Conservation (phyloP, 139 green algal species). For the Chlorella sp. region DNA sequence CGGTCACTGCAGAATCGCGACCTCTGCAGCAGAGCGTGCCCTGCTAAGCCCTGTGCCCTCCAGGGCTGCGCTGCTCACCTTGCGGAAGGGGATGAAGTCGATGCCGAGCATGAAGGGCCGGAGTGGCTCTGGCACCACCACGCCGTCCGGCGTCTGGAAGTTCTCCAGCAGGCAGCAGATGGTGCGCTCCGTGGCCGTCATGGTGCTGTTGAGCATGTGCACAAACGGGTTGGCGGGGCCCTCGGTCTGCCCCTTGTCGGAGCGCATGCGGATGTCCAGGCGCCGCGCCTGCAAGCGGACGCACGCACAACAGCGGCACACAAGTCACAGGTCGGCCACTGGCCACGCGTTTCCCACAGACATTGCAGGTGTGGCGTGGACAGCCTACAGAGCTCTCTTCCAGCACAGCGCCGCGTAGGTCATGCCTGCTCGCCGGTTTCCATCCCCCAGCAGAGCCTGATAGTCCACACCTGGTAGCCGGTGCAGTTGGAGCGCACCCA, state of each 20-base stretch:
- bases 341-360: too few species aligned
- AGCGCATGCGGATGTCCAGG: conserved; percentile 70
- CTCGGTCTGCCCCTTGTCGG: conserved; percentile 39
- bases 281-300: conserved; percentile 57
- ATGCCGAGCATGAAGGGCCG: conserved; percentile 89
- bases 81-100: conserved; percentile 91
- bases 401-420: too few species aligned
- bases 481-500: too few species aligned
- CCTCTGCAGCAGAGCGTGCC: not conserved
- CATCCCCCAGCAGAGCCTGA: too few species aligned
- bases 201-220: conserved; percentile 97
- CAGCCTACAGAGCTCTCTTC: too few species aligned
- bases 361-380: too few species aligned
- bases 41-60: not conserved
- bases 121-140: conserved; percentile 37
- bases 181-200: conserved; percentile 94
- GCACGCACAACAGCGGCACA: not conserved
- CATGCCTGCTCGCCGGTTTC: too few species aligned
- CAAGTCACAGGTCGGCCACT: too few species aligned
- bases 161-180: conserved; percentile 99
- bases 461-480: too few species aligned
- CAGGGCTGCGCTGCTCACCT: conserved; percentile 5
- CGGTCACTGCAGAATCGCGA: not conserved
- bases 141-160: conserved; percentile 83
- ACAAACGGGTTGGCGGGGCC: conserved; percentile 83